These are phyloP conservation scores for Clonostachys rosea DNA, from an alignment of 2,329 filamentous ascomycete genomes.

Conservation along the genomic window DNA sequence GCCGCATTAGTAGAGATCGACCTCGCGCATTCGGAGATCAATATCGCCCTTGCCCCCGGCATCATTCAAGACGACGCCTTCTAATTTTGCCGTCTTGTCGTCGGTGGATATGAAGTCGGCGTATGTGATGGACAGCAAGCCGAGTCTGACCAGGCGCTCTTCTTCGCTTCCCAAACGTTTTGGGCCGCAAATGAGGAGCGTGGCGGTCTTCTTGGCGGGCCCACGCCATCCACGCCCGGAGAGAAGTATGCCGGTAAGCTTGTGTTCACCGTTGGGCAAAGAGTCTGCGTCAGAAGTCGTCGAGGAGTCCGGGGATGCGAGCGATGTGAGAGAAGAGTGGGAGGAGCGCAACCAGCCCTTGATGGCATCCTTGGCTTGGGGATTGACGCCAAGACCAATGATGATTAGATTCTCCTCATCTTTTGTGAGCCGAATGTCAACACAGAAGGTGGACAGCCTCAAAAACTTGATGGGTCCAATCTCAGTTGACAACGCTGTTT, in stretches of 20 bases:
- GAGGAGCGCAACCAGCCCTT: conserved; percentile 1
- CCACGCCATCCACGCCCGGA: conserved; percentile 3
- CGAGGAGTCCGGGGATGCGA: too few species aligned
- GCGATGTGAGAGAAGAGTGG: too few species aligned
- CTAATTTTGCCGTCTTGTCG: conserved; percentile 14
- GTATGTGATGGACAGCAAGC: conserved; percentile 4
- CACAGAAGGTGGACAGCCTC: conserved; percentile 24
- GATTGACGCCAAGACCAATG: neutral
- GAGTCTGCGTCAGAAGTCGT: neutral
- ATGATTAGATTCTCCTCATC: neutral
- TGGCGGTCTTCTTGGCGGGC: neutral
- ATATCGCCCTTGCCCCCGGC: conserved; percentile 12
- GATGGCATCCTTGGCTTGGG: conserved; percentile 5
- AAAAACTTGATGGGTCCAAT: conserved; percentile 20
- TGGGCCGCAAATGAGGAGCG: neutral
- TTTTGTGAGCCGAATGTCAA: conserved; percentile 17
- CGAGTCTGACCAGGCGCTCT: neutral
- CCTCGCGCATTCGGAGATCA: conserved; percentile 18
- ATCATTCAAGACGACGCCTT: conserved; percentile 8
- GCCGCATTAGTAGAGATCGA: conserved; percentile 23
- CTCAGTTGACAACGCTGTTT: conserved; percentile 13
- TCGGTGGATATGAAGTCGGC: conserved; percentile 11
- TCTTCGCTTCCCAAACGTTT: neutral
- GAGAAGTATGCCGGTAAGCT: conserved; percentile 2
- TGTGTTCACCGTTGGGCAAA: neutral